Evolutionary conservation across 2,329 filamentous ascomycete species (phyloP).

Genomic region (Beauveria rudraprayagi): DNA sequence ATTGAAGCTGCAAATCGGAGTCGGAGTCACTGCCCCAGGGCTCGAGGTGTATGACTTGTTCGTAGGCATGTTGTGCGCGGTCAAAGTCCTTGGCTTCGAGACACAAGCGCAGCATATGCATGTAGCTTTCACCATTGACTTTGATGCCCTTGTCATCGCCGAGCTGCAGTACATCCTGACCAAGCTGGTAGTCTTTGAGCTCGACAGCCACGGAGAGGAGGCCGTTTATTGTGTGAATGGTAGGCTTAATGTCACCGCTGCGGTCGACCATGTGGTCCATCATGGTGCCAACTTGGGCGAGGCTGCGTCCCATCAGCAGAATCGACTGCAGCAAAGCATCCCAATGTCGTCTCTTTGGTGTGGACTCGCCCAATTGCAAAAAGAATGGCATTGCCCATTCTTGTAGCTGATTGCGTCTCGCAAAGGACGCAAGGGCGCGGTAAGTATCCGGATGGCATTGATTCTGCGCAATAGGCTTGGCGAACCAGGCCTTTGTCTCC

Average conservation of each 20-base stretch:
- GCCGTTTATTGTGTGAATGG: constrained; percentile 66
- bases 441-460: constrained; percentile 19
- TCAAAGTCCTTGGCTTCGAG: constrained; percentile 65
- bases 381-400: constrained; percentile 58
- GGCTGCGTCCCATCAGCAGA: constrained; percentile 57
- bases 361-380: constrained; percentile 38
- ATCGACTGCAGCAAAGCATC: constrained; percentile 69
- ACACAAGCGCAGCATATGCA: constrained; percentile 68
- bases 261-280: constrained; percentile 66
- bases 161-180: constrained; percentile 64
- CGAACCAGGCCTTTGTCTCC: constrained; percentile 62
- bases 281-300: constrained; percentile 42
- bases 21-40: constrained; percentile 33
- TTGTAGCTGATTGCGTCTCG: constrained; percentile 48
- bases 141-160: constrained; percentile 56
- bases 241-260: constrained; percentile 43
- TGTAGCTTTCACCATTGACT: constrained; percentile 61
- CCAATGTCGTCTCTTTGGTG: constrained; percentile 50
- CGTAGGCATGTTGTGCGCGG: constrained; percentile 59
- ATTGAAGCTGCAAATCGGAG: constrained; percentile 39
- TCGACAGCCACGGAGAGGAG: constrained; percentile 66
- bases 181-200: constrained; percentile 61
- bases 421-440: constrained; percentile 36
- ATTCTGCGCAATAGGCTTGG: constrained; percentile 37
- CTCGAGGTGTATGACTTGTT: constrained; percentile 28